phyloP scores from a whole-genome alignment of 2,329 filamentous ascomycete genomes.

The Claviceps sp. region DNA sequence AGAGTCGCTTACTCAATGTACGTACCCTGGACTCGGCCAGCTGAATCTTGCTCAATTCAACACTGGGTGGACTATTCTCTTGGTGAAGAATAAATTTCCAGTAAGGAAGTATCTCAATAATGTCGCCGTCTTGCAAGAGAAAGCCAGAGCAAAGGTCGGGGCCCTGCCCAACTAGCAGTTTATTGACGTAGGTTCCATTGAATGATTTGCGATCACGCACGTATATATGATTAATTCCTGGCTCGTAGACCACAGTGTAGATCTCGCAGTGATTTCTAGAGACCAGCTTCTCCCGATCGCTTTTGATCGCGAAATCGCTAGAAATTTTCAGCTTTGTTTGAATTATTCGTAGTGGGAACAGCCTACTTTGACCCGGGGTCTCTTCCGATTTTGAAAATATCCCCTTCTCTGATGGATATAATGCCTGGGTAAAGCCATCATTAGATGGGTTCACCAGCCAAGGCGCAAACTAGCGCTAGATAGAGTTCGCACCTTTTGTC shows the following conservation, averaged over 20 bases:
- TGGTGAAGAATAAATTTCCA: slow-evolving; percentile 25
- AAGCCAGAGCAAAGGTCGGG: slow-evolving; percentile 26
- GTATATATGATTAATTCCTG: slow-evolving; percentile 31
- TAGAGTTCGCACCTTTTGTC: slow-evolving; percentile 1
- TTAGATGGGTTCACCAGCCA: background rate
- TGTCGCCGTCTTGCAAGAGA: slow-evolving; percentile 37
- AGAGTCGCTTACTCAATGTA: background rate
- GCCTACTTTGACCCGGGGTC: slow-evolving; percentile 22
- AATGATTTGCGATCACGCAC: slow-evolving; percentile 41
- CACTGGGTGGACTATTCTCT: slow-evolving; percentile 9
- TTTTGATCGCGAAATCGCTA: slow-evolving; percentile 23
- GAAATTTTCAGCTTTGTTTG: slow-evolving; percentile 4
- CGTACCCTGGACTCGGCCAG: slow-evolving; percentile 19
- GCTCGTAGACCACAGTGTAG: slow-evolving; percentile 39
- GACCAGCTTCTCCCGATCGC: slow-evolving; percentile 24
- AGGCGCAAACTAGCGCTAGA: background rate
- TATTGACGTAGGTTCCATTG: slow-evolving; percentile 41
- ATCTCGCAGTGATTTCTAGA: slow-evolving; percentile 43
- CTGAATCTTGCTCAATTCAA: slow-evolving; percentile 17
- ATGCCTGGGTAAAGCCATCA: slow-evolving; percentile 10
- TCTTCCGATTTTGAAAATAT: slow-evolving; percentile 23
- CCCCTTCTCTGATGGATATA: slow-evolving; percentile 16
- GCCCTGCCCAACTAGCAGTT: slow-evolving; percentile 26
- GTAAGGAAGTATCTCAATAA: slow-evolving; percentile 27
- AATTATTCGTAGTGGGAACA: background rate